Conservation (phyloP, 306 rosid species). For the Aeschynomene evenia region DNA sequence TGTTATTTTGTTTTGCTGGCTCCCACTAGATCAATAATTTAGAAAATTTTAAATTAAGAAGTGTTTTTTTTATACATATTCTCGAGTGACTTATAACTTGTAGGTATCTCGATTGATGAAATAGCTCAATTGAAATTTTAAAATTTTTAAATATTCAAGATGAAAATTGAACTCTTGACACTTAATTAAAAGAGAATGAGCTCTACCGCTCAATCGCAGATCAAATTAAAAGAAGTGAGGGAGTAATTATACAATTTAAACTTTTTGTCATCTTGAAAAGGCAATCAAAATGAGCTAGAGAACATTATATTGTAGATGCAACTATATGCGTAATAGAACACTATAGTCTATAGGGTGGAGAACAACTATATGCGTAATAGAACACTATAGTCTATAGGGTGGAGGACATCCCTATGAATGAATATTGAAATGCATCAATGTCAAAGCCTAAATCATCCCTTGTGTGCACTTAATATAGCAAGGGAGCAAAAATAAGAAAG, state of each 20-base stretch:
- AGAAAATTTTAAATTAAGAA: too few species aligned
- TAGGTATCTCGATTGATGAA: too few species aligned
- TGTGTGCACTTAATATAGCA: constrained; percentile 20
- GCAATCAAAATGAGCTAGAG: not conserved
- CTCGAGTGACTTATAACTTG: too few species aligned
- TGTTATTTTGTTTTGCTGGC: not conserved
- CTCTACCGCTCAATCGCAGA: too few species aligned
- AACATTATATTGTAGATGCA: not conserved
- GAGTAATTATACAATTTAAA: too few species aligned
- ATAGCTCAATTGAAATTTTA: too few species aligned
- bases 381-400: not conserved
- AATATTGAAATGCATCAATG: constrained; percentile 22
- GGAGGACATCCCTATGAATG: not conserved
- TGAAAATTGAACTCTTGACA: too few species aligned
- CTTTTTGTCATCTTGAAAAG: not conserved
- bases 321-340: not conserved
- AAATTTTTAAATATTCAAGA: too few species aligned
- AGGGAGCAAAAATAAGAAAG: constrained; percentile 27
- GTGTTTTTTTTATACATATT: too few species aligned
- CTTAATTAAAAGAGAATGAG: too few species aligned
- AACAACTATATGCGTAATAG: not conserved
- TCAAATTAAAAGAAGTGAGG: too few species aligned
- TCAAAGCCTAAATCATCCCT: constrained; percentile 33
- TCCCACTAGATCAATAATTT: too few species aligned
- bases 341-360: not conserved